Evolutionary conservation across 495 filamentous ascomycete species (phyloP).

Genomic region (Cladorrhinum samala): DNA sequence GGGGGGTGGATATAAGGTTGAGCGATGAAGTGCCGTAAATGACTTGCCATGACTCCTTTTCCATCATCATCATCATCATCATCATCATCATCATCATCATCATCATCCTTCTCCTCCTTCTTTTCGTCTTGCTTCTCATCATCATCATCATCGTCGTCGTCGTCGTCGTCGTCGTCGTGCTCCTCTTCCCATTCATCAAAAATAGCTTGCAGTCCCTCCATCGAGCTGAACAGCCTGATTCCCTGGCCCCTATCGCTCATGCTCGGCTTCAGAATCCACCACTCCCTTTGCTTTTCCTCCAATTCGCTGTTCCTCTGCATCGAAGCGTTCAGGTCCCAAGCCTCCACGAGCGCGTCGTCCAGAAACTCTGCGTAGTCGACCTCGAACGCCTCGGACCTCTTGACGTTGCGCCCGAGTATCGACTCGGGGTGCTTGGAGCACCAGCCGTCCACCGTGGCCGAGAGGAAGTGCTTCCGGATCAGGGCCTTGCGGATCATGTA

Average conservation of each 20-base stretch:
- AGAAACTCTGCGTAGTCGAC: constrained; percentile 95
- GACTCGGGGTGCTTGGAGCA: constrained; percentile 72
- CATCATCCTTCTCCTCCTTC: background rate
- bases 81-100: constrained; percentile 2
- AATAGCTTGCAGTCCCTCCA: constrained; percentile 70
- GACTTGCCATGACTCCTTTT: constrained; percentile 69
- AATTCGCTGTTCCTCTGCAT: constrained; percentile 54
- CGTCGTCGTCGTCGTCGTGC: constrained; percentile 56
- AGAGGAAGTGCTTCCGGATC: constrained; percentile 93
- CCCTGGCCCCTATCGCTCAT: constrained; percentile 97
- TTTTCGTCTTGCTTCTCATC: background rate
- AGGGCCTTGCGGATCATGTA: constrained; percentile 95
- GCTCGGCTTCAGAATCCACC: constrained; percentile 97
- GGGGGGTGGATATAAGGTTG: constrained; percentile 95
- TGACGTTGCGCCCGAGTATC: constrained; percentile 59
- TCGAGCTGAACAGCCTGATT: constrained; percentile 78
- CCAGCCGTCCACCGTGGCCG: constrained; percentile 72
- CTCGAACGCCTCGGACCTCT: constrained; percentile 75
- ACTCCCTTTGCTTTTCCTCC: constrained; percentile 45
- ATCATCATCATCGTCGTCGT: constrained; percentile 17
- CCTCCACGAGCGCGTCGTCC: constrained; percentile 85
- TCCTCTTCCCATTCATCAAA: constrained; percentile 81
- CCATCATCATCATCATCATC: constrained; percentile 8
- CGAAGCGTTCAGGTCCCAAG: constrained; percentile 75
- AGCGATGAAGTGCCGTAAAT: constrained; percentile 90